These are phyloP conservation scores for Polychytrium aggregatum DNA, from an alignment of 192 early-diverging fungal genomes.

Conservation along the genomic window DNA sequence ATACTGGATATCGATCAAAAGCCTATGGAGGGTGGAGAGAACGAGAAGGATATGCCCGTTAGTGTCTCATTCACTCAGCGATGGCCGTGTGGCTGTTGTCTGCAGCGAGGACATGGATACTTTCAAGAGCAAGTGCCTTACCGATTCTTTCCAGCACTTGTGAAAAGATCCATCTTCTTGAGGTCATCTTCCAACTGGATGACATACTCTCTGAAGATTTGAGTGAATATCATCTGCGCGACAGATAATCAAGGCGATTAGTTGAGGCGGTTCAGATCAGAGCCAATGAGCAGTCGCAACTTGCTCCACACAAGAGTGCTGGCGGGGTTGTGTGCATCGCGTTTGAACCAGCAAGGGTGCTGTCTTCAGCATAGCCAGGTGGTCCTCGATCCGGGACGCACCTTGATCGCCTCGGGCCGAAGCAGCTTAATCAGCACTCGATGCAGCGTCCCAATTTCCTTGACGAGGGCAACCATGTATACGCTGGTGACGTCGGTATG, in stretches of 20 bases:
- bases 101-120: too few species aligned
- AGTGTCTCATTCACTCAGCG: neutral
- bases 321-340: too few species aligned
- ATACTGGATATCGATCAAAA: slow-evolving; percentile 69
- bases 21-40: slow-evolving; percentile 20
- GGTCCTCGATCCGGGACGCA: slow-evolving; percentile 9
- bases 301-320: too few species aligned
- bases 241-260: neutral
- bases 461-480: slow-evolving; percentile 75
- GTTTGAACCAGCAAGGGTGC: too few species aligned
- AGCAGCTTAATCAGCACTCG: slow-evolving; percentile 85
- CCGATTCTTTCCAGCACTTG: slow-evolving; percentile 55
- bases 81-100: too few species aligned
- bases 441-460: slow-evolving; percentile 82
- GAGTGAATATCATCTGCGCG: slow-evolving; percentile 54
- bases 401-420: slow-evolving; percentile 56
- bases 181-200: slow-evolving; percentile 63
- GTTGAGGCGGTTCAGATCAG: too few species aligned
- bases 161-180: slow-evolving; percentile 33
- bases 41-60: neutral
- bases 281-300: too few species aligned
- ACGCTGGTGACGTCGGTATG: slow-evolving; percentile 15
- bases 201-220: slow-evolving; percentile 70
- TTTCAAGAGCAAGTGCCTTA: slow-evolving; percentile 8
- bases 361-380: too few species aligned